Evolutionary conservation across 768 basidiomycete genomes (phyloP).

Genomic region (Leccinum truebloodii): DNA sequence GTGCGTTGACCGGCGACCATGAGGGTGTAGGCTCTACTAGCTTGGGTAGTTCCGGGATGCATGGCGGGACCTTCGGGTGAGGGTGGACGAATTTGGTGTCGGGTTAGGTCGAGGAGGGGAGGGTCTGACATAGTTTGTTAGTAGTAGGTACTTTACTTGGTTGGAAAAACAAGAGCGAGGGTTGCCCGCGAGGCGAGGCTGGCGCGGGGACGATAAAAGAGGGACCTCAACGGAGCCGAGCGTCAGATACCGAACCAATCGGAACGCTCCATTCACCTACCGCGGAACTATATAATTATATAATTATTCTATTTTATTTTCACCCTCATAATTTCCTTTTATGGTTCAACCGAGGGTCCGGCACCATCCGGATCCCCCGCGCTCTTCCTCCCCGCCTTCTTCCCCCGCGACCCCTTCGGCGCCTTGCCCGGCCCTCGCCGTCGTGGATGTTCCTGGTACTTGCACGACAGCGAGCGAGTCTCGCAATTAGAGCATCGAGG

Average conservation of each 20-base stretch:
- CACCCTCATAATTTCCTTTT: conserved; percentile 20
- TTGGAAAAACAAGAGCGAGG: conserved; percentile 35
- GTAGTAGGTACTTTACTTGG: no score
- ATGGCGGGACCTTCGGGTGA: conserved; percentile 18
- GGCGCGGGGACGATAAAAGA: conserved; percentile 66
- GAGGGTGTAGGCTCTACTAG: conserved; percentile 51
- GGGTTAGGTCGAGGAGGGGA: conserved; percentile 30
- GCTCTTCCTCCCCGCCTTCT: conserved; percentile 37
- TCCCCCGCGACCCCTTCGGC: conserved; percentile 56
- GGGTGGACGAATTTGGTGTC: conserved; percentile 30
- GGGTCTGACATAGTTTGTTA: conserved; percentile 34
- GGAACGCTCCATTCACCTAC: conserved; percentile 40
- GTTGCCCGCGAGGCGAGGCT: conserved; percentile 62
- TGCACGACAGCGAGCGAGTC: conserved; percentile 51
- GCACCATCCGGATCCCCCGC: conserved; percentile 27
- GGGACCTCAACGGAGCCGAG: conserved; percentile 45
- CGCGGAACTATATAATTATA: conserved; percentile 31
- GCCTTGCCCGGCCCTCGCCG: conserved; percentile 79
- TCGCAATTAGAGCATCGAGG: conserved; percentile 67
- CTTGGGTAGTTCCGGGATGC: conserved; percentile 24
- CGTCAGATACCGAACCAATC: conserved; percentile 63
- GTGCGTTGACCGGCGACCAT: conserved; percentile 82
- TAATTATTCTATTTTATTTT: conserved; percentile 21
- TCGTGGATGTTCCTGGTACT: conserved; percentile 50
- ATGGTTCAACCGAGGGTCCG: conserved; percentile 27